Evolutionary conservation across 306 rosid genomes (phyloP).

Genomic region (Carpinus fangiana): DNA sequence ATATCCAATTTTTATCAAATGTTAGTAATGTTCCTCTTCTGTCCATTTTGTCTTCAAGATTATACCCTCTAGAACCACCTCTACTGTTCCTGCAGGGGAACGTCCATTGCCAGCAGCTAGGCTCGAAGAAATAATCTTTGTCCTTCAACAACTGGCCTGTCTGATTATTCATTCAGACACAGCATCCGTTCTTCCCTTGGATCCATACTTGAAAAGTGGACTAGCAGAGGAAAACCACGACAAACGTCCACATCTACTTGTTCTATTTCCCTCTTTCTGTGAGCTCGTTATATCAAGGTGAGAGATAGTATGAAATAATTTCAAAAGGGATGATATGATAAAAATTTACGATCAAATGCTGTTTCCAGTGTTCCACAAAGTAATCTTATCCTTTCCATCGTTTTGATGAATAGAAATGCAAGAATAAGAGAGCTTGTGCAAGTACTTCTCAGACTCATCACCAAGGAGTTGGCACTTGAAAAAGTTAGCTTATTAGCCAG

Average conservation of each 20-base stretch:
- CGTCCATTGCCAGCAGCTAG: slow-evolving; percentile 77
- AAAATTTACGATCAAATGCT: background rate
- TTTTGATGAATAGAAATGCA: slow-evolving; percentile 61
- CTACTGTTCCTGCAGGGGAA: slow-evolving; percentile 55
- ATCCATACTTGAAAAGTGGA: slow-evolving; percentile 51
- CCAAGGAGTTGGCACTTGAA: slow-evolving; percentile 67
- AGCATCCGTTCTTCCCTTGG: slow-evolving; percentile 64
- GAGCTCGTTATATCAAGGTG: slow-evolving; percentile 91
- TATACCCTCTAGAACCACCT: slow-evolving; percentile 22
- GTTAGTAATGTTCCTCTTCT: slow-evolving; percentile 3
- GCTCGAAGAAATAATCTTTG: slow-evolving; percentile 71
- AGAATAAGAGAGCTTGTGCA: slow-evolving; percentile 68
- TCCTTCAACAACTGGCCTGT: slow-evolving; percentile 72
- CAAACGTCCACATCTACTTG: slow-evolving; percentile 66
- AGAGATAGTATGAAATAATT: slow-evolving; percentile 13
- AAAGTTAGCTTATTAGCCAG: slow-evolving; percentile 42
- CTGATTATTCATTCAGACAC: slow-evolving; percentile 69
- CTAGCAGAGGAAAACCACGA: slow-evolving; percentile 43
- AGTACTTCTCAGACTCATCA: slow-evolving; percentile 59
- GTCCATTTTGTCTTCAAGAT: slow-evolving; percentile 32
- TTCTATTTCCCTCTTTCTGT: slow-evolving; percentile 79
- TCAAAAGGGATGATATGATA: background rate
- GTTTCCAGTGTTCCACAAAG: background rate
- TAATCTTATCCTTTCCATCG: background rate
- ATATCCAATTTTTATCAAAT: background rate